Base-by-base conservation (phyloP, 768 basidiomycete genomes). In the Phlegmacium glaucopus region DNA sequence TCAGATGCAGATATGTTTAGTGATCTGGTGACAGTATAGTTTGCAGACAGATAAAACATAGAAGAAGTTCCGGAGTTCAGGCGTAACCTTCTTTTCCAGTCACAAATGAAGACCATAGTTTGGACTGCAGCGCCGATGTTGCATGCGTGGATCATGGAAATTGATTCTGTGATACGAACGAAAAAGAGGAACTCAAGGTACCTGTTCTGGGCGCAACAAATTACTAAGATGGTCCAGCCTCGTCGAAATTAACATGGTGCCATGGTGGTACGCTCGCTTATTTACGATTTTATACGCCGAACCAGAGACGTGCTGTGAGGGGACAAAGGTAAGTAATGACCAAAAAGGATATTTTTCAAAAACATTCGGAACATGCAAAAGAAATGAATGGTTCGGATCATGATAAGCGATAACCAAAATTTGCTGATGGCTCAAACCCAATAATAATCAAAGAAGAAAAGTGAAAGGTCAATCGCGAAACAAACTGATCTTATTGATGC, bases 211-310 rank as follows among this genome's bases (percentile, higher is more conserved):
- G 15, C 72, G 79, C 41, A 98, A 71, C 9, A 92, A 66, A 51
- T 87, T 79, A 0, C 90, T 87, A 7, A 99, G 70, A 6, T 79
- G 75, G 28, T 77, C 72, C 25, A 97, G 75, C 39, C 76, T 69
- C 3, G 93, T 92, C 7, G 90, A 85, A 16, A 98, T 87, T 22
- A 99, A 79, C 96, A 99, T 99, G 12, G 96, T 99, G 0, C 96
- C 96, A 57, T 99, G 96, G 57, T 98, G 95, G 68, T 97, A 98
- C 6, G 94, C 93, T 25, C 96, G 76, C 44, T 82, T 81, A 55
- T 83, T 88, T 37, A 87, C 85, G 46, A 99, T 90, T 69, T 96
- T 97, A 71, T 96, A 99, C 9, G 96, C 96, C 8, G 94, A 97
- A 35, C 96, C 96, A 39, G 95, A 98, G 51, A 97, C 86, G 92